Evolutionary conservation across 179 eudicot species (phyloP), one percentile per base, ranked within the genome.

Genomic region (Heliamphora ciliata): DNA sequence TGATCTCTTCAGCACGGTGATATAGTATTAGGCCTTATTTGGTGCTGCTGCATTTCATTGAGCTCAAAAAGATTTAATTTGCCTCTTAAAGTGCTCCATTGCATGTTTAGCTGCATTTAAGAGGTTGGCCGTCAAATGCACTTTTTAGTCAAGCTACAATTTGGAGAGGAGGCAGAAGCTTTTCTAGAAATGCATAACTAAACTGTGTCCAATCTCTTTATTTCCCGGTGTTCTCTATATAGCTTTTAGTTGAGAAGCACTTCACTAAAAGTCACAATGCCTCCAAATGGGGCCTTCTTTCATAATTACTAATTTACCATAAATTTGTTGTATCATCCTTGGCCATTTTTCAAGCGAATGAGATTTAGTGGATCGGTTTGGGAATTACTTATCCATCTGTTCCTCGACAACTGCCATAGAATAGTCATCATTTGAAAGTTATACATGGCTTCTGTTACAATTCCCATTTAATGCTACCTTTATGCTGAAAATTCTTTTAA

Each of bases 401-500:
- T 18, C 15, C 40, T 52, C 46, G 18, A 21, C 7, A 11, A 51
- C 8, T 74, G 44, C 13, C 44, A 51, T 21, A n/a, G 55, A 51
- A 7, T 51, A 51, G 55, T 7, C 40, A 31, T 31, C 40, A 40
- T 40, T 54, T 79, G 75, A 52, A 21, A 17, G 8, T 6, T 54
- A 4, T 46, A 1, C n/a, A 48, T 68, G 7, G 63, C 52, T 7
- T 10, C 55, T 44, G 24, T 69, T 51, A 71, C 63, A 21, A 6
- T 52, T 31, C 31, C 15, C 24, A 14, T 8, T n/a, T 60, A 72
- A 59, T 71, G n/a, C 61, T 21, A 17, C 44, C 63, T 48, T 70
- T 69, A 15, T 40, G 76, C n/a, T 60, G 72, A 47, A 24, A 60
- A 44, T 78, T 61, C 48, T 63, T 61, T 17, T 78, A n/a, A 58